These are phyloP conservation scores for Pleurotus platypus DNA, from an alignment of 768 basidiomycete species.

Conservation along the genomic window DNA sequence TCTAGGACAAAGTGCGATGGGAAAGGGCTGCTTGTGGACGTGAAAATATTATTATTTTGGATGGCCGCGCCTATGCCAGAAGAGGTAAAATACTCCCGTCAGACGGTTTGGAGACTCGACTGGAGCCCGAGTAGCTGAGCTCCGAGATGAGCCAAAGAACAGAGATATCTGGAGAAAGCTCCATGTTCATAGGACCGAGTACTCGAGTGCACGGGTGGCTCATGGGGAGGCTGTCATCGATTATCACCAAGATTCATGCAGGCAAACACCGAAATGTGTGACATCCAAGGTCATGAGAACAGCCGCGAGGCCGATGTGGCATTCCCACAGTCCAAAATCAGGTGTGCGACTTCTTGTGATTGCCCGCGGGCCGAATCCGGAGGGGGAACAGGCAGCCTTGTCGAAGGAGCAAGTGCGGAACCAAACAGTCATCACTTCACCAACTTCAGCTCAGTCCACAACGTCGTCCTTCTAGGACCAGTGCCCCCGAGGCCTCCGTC, in stretches of 20 bases:
- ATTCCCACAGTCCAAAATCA: neutral
- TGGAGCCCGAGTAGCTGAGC: neutral
- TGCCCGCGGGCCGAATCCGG: constrained; percentile 5
- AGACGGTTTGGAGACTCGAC: neutral
- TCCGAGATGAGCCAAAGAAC: neutral
- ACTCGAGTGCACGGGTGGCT: neutral
- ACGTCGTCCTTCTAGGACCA: neutral
- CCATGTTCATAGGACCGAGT: neutral
- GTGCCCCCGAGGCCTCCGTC: neutral
- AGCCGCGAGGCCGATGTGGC: neutral
- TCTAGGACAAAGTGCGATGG: constrained; percentile 7
- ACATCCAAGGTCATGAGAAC: neutral
- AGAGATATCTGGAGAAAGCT: neutral
- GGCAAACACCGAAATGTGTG: neutral
- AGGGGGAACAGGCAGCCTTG: neutral
- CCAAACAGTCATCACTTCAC: constrained; percentile 6
- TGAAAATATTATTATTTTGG: neutral
- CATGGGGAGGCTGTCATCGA: neutral
- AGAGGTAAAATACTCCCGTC: neutral
- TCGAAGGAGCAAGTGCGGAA: constrained; percentile 7
- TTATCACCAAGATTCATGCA: constrained; percentile 2
- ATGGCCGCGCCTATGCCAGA: constrained; percentile 5
- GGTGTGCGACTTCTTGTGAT: constrained; percentile 1
- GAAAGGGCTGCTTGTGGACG: constrained; percentile 3
- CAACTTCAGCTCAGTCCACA: neutral